Percentiles rank a stretch among this genome's conserved stretches.
Conservation (phyloP, 805 yeast genomes). For the Dipodascopsis uninucleata region DNA sequence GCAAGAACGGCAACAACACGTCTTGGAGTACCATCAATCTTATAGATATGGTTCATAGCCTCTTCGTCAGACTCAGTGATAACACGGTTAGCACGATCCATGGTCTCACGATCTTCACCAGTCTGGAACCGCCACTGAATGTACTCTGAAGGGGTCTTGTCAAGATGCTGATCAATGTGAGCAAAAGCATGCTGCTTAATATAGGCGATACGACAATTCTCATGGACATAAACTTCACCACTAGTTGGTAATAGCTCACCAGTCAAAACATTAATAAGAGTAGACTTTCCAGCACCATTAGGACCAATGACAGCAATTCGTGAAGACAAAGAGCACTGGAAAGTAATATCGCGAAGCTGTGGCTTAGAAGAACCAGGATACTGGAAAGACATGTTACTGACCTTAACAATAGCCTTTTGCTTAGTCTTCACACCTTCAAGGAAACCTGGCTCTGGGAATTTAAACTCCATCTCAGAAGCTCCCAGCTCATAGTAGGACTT, state of each 20-base stretch:
- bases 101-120: conserved; percentile 99
- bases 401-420: conserved; percentile 99
- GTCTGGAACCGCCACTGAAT: conserved; percentile 99
- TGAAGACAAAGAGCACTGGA: conserved; percentile 99
- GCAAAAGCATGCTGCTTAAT: conserved; percentile 99
- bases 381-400: conserved; percentile 96
- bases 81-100: conserved; percentile 99
- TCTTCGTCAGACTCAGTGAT: conserved; percentile 95
- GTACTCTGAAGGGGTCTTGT: conserved; percentile 99
- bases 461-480: conserved; percentile 95
- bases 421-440: conserved; percentile 99
- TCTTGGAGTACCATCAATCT: conserved; percentile 98
- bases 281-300: conserved; percentile 99
- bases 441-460: conserved; percentile 99
- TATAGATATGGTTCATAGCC: conserved; percentile 99
- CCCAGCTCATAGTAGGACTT: conserved; percentile 98
- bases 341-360: conserved; percentile 82
- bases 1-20: conserved; percentile 91
- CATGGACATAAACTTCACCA: conserved; percentile 99
- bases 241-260: conserved; percentile 98
- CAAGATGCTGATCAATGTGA: conserved; percentile 97
- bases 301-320: conserved; percentile 99
- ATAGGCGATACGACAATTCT: conserved; percentile 99
- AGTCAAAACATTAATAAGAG: conserved; percentile 96
- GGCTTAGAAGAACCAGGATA: conserved; percentile 98